Conservation (phyloP, 495 filamentous ascomycete genomes). For the Penicillium paxilli region DNA sequence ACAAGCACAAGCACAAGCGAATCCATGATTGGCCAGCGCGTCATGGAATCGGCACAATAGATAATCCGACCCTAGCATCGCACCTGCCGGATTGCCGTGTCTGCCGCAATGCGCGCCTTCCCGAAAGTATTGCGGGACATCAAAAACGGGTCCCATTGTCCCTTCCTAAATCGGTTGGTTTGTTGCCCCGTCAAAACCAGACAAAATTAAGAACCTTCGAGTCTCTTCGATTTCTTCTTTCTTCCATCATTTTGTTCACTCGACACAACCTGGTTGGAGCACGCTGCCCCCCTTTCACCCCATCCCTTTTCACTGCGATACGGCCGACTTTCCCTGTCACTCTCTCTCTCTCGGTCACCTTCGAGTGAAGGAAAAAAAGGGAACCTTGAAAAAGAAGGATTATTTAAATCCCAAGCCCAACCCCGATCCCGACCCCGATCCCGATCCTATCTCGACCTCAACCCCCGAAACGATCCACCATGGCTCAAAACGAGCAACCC, state of each 20-base stretch:
- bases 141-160: background rate
- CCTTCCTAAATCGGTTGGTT: no score
- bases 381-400: background rate
- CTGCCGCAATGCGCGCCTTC: background rate
- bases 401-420: no score
- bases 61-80: background rate
- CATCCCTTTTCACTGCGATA: background rate
- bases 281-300: background rate
- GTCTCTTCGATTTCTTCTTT: background rate
- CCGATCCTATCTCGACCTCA: background rate
- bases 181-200: no score
- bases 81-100: background rate
- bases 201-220: slow-evolving; percentile 3
- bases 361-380: slow-evolving; percentile 2
- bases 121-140: background rate
- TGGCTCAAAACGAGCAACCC: slow-evolving; percentile 18
- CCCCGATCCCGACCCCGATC: no score
- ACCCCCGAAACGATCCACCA: slow-evolving; percentile 10
- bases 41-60: background rate
- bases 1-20: no score
- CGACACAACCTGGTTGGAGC: no score
- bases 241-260: background rate
- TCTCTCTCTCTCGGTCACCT: background rate
- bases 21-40: slow-evolving; percentile 28
- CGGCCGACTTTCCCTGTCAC: background rate